Evolutionary conservation across 2,329 filamentous ascomycete species (phyloP).

Genomic region (Colletotrichum lentis): DNA sequence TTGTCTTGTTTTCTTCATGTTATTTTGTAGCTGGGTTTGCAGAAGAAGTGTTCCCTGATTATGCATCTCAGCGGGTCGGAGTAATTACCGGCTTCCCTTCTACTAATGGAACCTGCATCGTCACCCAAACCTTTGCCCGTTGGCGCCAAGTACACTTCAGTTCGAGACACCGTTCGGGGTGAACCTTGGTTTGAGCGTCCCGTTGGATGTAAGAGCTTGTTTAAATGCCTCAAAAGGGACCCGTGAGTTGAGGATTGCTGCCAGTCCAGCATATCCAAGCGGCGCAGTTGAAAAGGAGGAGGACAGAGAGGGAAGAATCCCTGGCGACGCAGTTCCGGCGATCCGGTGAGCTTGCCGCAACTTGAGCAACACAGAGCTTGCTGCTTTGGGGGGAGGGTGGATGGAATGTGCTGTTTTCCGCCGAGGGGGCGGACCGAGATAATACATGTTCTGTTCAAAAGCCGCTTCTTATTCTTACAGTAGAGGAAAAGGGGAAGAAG

Average conservation of each 20-base stretch:
- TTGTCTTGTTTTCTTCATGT: too few species aligned
- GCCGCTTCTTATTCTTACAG: too few species aligned
- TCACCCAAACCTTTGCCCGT: neutral
- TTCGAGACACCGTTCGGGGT: neutral
- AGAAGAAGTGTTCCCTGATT: constrained; percentile 3
- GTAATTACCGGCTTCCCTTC: constrained; percentile 1
- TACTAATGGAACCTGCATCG: constrained; percentile 7
- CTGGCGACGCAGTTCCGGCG: neutral
- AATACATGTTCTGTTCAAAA: too few species aligned
- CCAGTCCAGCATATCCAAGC: neutral
- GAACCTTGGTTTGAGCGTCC: neutral
- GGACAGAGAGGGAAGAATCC: neutral
- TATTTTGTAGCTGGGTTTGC: too few species aligned
- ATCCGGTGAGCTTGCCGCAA: neutral
- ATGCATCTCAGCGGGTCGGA: constrained; percentile 4
- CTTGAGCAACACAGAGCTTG: too few species aligned
- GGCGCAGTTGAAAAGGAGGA: too few species aligned
- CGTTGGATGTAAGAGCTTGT: neutral
- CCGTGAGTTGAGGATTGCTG: constrained; percentile 2
- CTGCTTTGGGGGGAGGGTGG: too few species aligned
- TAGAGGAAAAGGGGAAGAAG: neutral
- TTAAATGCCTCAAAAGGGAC: constrained; percentile 28
- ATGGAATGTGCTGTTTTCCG: neutral
- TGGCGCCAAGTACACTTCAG: constrained; percentile 6
- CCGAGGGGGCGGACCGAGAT: too few species aligned